Evolutionary conservation across 257 asterid genomes (phyloP).

Genomic region (Capsicum pubescens): DNA sequence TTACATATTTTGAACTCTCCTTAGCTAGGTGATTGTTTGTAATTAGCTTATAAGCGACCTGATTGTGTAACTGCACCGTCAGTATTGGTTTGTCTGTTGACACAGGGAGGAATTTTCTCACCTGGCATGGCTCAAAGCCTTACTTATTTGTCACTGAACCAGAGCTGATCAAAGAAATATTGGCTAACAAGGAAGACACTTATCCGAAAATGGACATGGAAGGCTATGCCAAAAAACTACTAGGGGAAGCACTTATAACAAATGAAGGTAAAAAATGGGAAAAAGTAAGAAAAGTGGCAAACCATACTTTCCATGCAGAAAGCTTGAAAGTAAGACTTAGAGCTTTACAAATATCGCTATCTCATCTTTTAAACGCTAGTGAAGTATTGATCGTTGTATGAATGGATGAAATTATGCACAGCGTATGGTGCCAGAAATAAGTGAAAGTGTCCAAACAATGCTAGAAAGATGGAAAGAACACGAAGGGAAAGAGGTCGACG

Average conservation of each 20-base stretch:
- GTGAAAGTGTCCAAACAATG: slow-evolving; percentile 54
- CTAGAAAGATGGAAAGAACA: slow-evolving; percentile 58
- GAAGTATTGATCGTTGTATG: neutral
- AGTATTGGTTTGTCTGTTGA: neutral
- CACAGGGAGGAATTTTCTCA: slow-evolving; percentile 61
- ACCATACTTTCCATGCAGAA: slow-evolving; percentile 62
- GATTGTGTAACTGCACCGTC: neutral
- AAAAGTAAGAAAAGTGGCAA: slow-evolving; percentile 64
- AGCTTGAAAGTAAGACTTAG: slow-evolving; percentile 56
- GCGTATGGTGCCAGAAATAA: slow-evolving; percentile 63
- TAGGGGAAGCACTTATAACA: slow-evolving; percentile 73
- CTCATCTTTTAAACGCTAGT: neutral
- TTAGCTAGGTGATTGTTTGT: too few species aligned
- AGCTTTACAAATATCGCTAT: neutral
- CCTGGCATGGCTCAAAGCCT: slow-evolving; percentile 65
- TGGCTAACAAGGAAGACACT: slow-evolving; percentile 50
- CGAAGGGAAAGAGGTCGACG: slow-evolving; percentile 63
- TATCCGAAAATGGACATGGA: slow-evolving; percentile 66
- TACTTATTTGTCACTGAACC: slow-evolving; percentile 64
- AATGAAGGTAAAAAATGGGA: slow-evolving; percentile 72
- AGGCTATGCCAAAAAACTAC: slow-evolving; percentile 65
- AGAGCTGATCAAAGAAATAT: slow-evolving; percentile 59
- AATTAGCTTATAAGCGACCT: too few species aligned
- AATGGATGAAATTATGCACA: slow-evolving; percentile 26
- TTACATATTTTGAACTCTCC: neutral